Percentiles rank a stretch among this genome's conserved stretches.
Evolutionary conservation across 805 yeast species (phyloP).

Genomic region (Ogataea degrootiae): DNA sequence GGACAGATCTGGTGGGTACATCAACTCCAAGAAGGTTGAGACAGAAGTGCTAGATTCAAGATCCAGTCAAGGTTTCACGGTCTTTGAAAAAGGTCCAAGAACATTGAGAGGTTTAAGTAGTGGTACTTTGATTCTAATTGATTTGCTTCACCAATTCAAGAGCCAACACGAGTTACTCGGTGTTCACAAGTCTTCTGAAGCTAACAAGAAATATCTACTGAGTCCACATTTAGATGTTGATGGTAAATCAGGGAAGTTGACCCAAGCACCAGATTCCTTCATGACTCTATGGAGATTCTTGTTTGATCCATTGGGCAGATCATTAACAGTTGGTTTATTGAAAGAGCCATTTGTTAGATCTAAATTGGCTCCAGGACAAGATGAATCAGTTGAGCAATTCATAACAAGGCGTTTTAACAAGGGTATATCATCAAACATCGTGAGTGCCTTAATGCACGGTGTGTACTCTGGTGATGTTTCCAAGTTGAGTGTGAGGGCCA

Average conservation of each 20-base stretch:
- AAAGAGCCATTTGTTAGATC: conserved; percentile 46
- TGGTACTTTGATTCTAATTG: conserved; percentile 69
- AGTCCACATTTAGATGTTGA: conserved; percentile 23
- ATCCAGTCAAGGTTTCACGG: conserved; percentile 21
- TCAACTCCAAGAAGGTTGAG: conserved; percentile 45
- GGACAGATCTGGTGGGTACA: conserved; percentile 72
- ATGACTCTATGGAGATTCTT: conserved; percentile 28
- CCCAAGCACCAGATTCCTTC: conserved; percentile 47
- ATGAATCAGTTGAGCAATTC: conserved; percentile 71
- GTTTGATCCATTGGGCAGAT: conserved; percentile 18
- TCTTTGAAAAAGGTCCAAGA: conserved; percentile 85
- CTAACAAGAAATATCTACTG: conserved; percentile 69
- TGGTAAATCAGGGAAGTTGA: conserved; percentile 35
- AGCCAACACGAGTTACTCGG: conserved; percentile 49
- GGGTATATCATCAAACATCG: conserved; percentile 46
- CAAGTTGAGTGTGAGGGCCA: conserved; percentile 58
- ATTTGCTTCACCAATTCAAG: conserved; percentile 48
- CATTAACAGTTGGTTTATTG: conserved; percentile 39
- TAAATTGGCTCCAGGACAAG: conserved; percentile 31
- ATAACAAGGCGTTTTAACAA: conserved; percentile 66
- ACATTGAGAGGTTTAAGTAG: conserved; percentile 80
- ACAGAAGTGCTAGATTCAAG: conserved; percentile 24
- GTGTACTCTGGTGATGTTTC: conserved; percentile 83
- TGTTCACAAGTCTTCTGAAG: conserved; percentile 51
- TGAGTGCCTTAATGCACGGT: conserved; percentile 85